These are phyloP conservation scores for Candida montana DNA, from an alignment of 805 yeast genomes.

Conservation along the genomic window DNA sequence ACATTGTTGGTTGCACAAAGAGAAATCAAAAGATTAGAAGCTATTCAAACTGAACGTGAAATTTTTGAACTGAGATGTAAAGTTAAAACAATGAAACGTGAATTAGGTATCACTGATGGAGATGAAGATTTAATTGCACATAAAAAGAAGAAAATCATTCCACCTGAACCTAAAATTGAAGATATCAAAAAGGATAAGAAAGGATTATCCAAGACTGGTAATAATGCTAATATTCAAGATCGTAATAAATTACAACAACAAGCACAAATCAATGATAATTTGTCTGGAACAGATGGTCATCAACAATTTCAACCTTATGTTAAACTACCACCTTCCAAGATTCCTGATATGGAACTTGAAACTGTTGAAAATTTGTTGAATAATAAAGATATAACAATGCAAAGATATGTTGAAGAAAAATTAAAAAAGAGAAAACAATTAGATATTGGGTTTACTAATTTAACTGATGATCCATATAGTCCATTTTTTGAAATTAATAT, in stretches of 20 bases:
- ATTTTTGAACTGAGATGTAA: slow-evolving; percentile 70
- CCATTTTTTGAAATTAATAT: slow-evolving; percentile 72
- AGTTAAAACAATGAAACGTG: slow-evolving; percentile 70
- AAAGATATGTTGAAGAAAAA: slow-evolving; percentile 81
- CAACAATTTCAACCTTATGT: slow-evolving; percentile 66
- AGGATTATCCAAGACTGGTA: slow-evolving; percentile 15
- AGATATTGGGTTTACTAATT: slow-evolving; percentile 68
- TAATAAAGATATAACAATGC: slow-evolving; percentile 73
- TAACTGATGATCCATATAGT: slow-evolving; percentile 80
- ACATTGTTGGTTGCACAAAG: slow-evolving; percentile 68
- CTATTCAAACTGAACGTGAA: slow-evolving; percentile 54
- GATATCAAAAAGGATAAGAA: slow-evolving; percentile 15
- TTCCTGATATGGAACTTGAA: slow-evolving; percentile 86
- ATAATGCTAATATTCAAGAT: slow-evolving; percentile 17
- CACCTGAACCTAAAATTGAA: slow-evolving; percentile 12
- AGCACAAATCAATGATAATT: slow-evolving; percentile 8
- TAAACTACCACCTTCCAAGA: slow-evolving; percentile 80
- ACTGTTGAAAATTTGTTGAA: slow-evolving; percentile 71
- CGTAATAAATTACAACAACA: slow-evolving; percentile 8
- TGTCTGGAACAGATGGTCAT: slow-evolving; percentile 23
- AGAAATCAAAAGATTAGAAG: slow-evolving; percentile 58
- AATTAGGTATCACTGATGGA: slow-evolving; percentile 71
- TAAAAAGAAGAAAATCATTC: slow-evolving; percentile 51
- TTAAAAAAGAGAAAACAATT: slow-evolving; percentile 63
- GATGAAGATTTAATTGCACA: slow-evolving; percentile 79